Base-by-base conservation (phyloP, 768 basidiomycete genomes). In the Hortiboletus flavorubellus region DNA sequence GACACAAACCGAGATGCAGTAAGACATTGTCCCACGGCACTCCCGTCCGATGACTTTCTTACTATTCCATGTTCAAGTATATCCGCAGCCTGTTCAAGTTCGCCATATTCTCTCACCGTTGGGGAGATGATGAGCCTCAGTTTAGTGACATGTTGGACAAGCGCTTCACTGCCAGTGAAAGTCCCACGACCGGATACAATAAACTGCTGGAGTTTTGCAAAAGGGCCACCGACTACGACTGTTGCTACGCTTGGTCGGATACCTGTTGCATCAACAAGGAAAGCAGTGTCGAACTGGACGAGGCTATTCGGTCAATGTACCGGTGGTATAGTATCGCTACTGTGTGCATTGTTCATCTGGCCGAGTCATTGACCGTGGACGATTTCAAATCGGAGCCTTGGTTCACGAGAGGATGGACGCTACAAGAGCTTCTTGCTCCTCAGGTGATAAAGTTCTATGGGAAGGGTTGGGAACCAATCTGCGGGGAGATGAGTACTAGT, bases 271-370 rank as follows among this genome's bases (percentile, higher is more conserved):
- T 59, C 49, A 47, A 59, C 46, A 68, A 67, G 35, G 52, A 56
- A n/a, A 68, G 68, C 47, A 68, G 67, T 23, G 60, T 66, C 10
- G 67, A 68, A 38, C 53, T 68, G 31, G 66, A 67, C 23, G 68
- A 69, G 35, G 63, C 67, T 30, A 67, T 68, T 45, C 63, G 60
- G 3, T 64, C 67, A 1, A 68, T 68, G 67, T 68, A 64, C 43
- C 45, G 54, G 7, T 68, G 66, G 66, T 68, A 68, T 30, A 56
- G 58, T 4, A 54, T 53, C 15, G 56, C 67, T 14, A 46, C 56
- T 9, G 49, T 68, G 15, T 68, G 67, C 47, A 49, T 67, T 45
- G 59, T 59, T 16, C 60, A 66, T 51, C 46, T 68, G 4, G 52
- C 60, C 11, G 4, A 54, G 30, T 52, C 63, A 18, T 46, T 21